These are phyloP conservation scores for Purpureocillium takamizusanense DNA, from an alignment of 2,329 filamentous ascomycete genomes.

Conservation along the genomic window DNA sequence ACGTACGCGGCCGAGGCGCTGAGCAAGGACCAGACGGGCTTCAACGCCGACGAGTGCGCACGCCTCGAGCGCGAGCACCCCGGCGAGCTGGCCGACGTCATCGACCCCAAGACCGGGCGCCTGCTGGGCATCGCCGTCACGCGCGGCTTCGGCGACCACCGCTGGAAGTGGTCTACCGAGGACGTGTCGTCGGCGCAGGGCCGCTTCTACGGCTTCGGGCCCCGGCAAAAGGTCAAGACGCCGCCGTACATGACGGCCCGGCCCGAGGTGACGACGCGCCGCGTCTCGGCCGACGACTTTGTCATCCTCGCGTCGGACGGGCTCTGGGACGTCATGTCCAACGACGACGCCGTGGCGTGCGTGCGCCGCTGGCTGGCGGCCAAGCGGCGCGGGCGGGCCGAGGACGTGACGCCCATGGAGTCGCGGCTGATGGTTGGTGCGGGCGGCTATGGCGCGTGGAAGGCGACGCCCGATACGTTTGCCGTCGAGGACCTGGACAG, in stretches of 20 bases:
- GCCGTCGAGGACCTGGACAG: conserved; percentile 68
- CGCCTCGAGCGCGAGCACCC: conserved; percentile 51
- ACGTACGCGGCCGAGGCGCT: conserved; percentile 47
- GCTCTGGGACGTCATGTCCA: conserved; percentile 53
- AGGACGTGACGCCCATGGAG: conserved; percentile 11
- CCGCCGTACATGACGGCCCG: conserved; percentile 62
- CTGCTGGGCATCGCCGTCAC: conserved; percentile 53
- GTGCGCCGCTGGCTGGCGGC: conserved; percentile 43
- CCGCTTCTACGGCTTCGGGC: conserved; percentile 37
- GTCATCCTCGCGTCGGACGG: conserved; percentile 60
- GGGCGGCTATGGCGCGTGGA: conserved; percentile 13
- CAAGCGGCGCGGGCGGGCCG: conserved; percentile 14
- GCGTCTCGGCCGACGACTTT: conserved; percentile 42
- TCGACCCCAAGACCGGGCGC: conserved; percentile 39
- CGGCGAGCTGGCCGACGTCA: conserved; percentile 47
- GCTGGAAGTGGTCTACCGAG: conserved; percentile 56
- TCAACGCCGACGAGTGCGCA: conserved; percentile 47
- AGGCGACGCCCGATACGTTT: conserved; percentile 43
- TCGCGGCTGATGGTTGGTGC: conserved; percentile 6
- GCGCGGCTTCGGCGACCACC: conserved; percentile 58
- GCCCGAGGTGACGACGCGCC: conserved; percentile 51
- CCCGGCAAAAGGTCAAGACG: conserved; percentile 34
- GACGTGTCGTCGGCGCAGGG: conserved; percentile 25
- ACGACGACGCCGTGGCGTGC: conserved; percentile 46
- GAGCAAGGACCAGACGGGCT: conserved; percentile 58